A percentile compares a stretch with the other conserved stretches of the same genome.
Evolutionary conservation across 73 alveolate genomes (phyloP).

Genomic region (Paramecium sexaurelia): DNA sequence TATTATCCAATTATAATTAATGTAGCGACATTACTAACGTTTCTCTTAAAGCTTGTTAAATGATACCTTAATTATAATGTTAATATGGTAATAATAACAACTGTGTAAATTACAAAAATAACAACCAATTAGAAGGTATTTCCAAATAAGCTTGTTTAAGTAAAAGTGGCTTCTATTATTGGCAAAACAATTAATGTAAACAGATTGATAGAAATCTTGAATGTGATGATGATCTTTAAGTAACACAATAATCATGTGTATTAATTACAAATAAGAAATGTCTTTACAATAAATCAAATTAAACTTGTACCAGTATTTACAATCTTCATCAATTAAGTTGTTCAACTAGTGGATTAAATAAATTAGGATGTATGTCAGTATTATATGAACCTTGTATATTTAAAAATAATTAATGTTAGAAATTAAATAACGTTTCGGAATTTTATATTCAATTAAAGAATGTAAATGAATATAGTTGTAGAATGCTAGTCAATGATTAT

Average conservation of each 20-base stretch:
- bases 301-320: background rate
- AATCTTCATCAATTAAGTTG: background rate
- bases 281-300: background rate
- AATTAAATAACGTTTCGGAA: background rate
- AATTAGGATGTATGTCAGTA: background rate
- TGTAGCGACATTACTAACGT: background rate
- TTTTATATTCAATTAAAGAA: background rate
- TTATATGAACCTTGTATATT: background rate
- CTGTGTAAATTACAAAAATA: background rate
- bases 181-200: background rate
- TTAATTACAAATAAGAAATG: background rate
- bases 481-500: background rate
- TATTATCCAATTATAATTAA: background rate
- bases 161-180: background rate
- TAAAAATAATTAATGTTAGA: background rate
- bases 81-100: background rate
- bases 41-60: background rate
- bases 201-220: background rate
- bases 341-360: background rate
- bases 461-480: background rate
- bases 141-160: background rate
- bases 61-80: background rate
- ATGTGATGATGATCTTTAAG: background rate
- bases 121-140: background rate
- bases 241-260: background rate